Percentiles rank a stretch among this genome's conserved stretches.
phyloP scores from a whole-genome alignment of 1,284 basidiomycete genomes.

The Clitocybe nebularis region DNA sequence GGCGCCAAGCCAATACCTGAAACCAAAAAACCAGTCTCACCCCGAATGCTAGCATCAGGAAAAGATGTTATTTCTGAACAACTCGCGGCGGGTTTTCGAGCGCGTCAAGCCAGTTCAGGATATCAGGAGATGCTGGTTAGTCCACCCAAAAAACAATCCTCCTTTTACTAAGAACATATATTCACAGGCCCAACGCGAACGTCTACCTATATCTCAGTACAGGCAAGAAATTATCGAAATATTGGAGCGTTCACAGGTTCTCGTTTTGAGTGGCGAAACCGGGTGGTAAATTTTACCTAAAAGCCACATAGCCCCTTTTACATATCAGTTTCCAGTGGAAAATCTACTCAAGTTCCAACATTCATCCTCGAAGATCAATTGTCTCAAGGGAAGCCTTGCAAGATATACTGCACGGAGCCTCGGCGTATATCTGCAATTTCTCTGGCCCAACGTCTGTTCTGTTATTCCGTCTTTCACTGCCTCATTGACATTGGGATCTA shows the following conservation, averaged over 20 bases:
- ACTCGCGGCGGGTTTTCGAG: constrained; percentile 56
- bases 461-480: constrained; percentile 3
- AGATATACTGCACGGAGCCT: constrained; percentile 95
- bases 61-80: constrained; percentile 38
- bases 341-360: constrained; percentile 95
- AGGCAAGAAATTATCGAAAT: constrained; percentile 72
- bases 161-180: constrained; percentile 4
- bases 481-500: constrained; percentile 14
- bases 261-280: constrained; percentile 96
- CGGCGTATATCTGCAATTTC: constrained; percentile 97
- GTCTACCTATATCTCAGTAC: constrained; percentile 86
- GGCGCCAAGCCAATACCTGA: constrained; percentile 24
- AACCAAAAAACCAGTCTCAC: constrained; percentile 13
- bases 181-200: constrained; percentile 61
- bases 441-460: constrained; percentile 74
- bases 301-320: background rate
- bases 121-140: constrained; percentile 90
- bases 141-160: constrained; percentile 14
- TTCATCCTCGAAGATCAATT: constrained; percentile 94
- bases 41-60: constrained; percentile 9
- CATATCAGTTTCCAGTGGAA: constrained; percentile 59
- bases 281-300: constrained; percentile 65
- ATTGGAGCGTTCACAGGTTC: constrained; percentile 78
- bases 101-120: constrained; percentile 53
- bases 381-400: constrained; percentile 79